phyloP scores from a whole-genome alignment of 129 eudicot genomes.

The Mikania micrantha region DNA sequence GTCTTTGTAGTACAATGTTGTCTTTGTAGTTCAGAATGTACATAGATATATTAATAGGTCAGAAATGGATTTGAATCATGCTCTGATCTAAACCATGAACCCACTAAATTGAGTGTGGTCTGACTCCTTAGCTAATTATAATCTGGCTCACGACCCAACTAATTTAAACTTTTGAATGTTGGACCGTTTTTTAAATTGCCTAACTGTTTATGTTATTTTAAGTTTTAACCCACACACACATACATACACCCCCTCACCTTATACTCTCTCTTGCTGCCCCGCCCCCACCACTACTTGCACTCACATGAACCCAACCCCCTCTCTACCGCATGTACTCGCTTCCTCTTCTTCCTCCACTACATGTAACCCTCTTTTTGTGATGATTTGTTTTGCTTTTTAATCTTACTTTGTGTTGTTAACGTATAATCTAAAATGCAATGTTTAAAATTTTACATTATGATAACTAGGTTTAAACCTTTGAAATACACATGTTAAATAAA shows the following conservation, averaged over 20 bases:
- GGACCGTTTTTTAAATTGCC: neutral
- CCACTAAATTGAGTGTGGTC: neutral
- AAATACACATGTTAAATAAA: too few species aligned
- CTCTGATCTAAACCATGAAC: neutral
- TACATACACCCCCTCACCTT: neutral
- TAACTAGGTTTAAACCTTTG: too few species aligned
- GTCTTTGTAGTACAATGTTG: neutral
- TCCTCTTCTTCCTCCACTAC: neutral
- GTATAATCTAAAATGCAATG: neutral
- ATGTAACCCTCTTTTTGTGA: neutral
- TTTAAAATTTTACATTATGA: neutral
- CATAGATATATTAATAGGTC: neutral
- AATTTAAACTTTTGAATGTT: too few species aligned
- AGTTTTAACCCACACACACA: neutral
- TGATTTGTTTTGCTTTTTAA: neutral
- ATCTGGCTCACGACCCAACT: neutral
- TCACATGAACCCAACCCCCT: neutral
- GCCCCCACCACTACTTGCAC: neutral
- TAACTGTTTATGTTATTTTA: neutral
- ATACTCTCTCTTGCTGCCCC: neutral
- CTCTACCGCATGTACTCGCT: neutral
- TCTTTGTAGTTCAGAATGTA: neutral
- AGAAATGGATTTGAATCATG: neutral
- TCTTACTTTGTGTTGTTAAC: neutral
- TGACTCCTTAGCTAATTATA: neutral